Evolutionary conservation across 495 filamentous ascomycete genomes (phyloP), one percentile per base, ranked within the genome.

Genomic region (Ascobolus immersus): DNA sequence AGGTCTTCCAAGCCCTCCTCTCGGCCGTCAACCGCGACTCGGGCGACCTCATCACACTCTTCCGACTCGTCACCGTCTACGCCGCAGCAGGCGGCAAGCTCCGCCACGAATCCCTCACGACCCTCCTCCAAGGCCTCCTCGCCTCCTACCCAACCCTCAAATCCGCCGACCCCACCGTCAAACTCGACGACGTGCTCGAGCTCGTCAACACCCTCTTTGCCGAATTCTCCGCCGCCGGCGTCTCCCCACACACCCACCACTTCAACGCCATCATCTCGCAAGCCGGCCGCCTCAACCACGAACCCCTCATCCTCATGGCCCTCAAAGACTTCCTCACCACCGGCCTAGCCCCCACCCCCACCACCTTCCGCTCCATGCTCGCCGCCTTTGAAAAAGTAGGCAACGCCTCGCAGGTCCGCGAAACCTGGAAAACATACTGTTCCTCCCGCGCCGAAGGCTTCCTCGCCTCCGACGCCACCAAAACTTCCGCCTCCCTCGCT

Each of bases 41-140:
- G 5, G 21, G 25, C 1, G 37, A 52, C 23, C 17, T 46, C 4
- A 30, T 36, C 4, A 45, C 43, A 14, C 51, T 56, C 50, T 36
- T 54, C 11, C 45, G 49, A 20, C 41, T 42, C 1, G 28, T 57
- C 8, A 48, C 51, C 27, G 52, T 52, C 8, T 56, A 49, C 33
- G 36, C 47, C 9, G 50, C 52, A 22, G 47, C 49, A 8, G 52
- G 56, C 0, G 56, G 56, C 6, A 45, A 26, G 10, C 32, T 54
- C 6, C 21, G 39, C 4, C 41, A 39, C 13, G 29, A 34, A 1
- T 54, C 56, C 27, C 33, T 55, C 15, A 52, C 48, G 26, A 21
- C 28, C 14, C 35, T 50, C 18, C 44, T 50, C 5, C 15, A 28
- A 17, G 49, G 18, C n/a, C 40, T 44, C 36, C 41, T 37, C 10